phyloP scores from a whole-genome alignment of 805 yeast genomes.

The Ogataea glucozyma region DNA sequence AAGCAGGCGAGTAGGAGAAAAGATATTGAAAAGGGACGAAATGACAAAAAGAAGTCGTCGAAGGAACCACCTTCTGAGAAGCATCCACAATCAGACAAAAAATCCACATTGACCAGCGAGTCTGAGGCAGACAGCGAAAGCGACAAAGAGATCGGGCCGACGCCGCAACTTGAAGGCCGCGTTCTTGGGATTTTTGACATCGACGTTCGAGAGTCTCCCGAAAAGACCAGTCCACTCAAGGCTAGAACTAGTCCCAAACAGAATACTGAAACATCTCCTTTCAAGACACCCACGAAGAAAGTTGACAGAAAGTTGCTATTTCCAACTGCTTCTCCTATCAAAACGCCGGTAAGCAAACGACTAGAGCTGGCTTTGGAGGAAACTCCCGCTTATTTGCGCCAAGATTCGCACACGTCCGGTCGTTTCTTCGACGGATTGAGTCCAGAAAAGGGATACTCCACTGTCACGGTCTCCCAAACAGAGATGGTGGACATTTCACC shows the following conservation, averaged over 20 bases:
- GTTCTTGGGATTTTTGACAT: conserved; percentile 73
- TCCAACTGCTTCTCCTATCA: conserved; percentile 8
- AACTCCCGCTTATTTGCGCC: conserved; percentile 28
- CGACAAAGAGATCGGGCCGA: conserved; percentile 66
- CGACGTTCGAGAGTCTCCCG: conserved; percentile 25
- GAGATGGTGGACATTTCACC: conserved; percentile 14
- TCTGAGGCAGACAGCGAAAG: conserved; percentile 15
- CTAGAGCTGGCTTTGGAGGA: conserved; percentile 14
- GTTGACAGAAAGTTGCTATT: conserved; percentile 27
- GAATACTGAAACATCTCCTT: too few species aligned
- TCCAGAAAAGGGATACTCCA: conserved; percentile 12
- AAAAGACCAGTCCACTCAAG: conserved; percentile 14
- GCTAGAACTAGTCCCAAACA: too few species aligned
- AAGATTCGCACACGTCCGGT: conserved; percentile 15
- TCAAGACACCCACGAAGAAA: conserved; percentile 34
- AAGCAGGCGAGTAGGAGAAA: conserved; percentile 4
- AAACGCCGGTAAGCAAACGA: conserved; percentile 18
- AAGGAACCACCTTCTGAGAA: too few species aligned
- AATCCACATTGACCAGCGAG: conserved; percentile 5
- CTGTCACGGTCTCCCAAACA: not conserved
- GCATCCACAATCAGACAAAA: too few species aligned
- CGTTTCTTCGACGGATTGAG: conserved; percentile 9
- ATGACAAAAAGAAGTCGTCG: too few species aligned
- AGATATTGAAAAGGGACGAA: too few species aligned
- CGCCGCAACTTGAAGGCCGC: conserved; percentile 82